Percentiles rank a stretch among this genome's conserved stretches.
Evolutionary conservation across 331 rosid genomes (phyloP).

Genomic region (Quercus phellos): DNA sequence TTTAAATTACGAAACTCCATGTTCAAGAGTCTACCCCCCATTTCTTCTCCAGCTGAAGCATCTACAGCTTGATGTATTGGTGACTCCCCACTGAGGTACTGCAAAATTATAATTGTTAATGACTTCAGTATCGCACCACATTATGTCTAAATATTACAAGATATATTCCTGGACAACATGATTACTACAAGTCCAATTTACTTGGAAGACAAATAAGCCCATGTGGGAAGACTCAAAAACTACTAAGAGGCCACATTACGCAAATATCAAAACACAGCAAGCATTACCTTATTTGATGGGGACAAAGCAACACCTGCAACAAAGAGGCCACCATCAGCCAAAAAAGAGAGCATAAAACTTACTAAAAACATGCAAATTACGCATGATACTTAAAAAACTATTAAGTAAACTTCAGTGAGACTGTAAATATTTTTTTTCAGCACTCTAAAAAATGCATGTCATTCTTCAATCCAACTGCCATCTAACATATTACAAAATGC

Average conservation of each 20-base stretch:
- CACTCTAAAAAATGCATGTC: constrained; percentile 4
- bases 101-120: constrained; percentile 28
- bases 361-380: background rate
- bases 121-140: constrained; percentile 21
- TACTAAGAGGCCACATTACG: background rate
- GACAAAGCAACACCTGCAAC: constrained; percentile 49
- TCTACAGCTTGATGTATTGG: constrained; percentile 28
- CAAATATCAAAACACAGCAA: constrained; percentile 21
- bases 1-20: constrained; percentile 44
- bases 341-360: background rate
- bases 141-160: constrained; percentile 7
- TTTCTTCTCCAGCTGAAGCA: constrained; percentile 38
- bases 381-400: background rate
- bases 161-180: background rate
- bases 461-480: no score
- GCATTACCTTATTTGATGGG: constrained; percentile 49
- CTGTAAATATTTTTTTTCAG: background rate
- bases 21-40: constrained; percentile 18
- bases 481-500: background rate
- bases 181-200: constrained; percentile 15
- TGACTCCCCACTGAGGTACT: constrained; percentile 46
- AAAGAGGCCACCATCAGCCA: constrained; percentile 28
- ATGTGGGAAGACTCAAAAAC: background rate
- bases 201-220: background rate
- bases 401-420: constrained; percentile 14